A percentile compares a stretch with the other conserved stretches of the same genome.
phyloP scores from a whole-genome alignment of 108 stramenopile species.

The Poteriospumella lacustris region DNA sequence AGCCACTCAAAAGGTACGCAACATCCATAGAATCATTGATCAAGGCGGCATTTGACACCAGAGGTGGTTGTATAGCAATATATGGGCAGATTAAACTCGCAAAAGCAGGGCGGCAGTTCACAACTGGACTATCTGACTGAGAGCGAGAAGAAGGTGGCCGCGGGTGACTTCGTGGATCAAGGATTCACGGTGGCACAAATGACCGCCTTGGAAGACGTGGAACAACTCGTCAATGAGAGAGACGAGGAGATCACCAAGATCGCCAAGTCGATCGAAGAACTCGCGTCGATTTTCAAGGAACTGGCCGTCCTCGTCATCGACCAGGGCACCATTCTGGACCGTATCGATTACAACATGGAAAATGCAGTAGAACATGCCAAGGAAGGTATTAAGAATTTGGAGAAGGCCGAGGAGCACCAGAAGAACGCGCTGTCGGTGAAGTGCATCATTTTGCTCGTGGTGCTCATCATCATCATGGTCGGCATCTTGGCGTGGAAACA shows the following conservation, averaged over 20 bases:
- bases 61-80: background rate
- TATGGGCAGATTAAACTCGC: conserved; percentile 64
- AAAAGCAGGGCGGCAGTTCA: conserved; percentile 57
- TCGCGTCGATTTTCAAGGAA: conserved; percentile 96
- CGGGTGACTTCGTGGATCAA: conserved; percentile 75
- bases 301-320: conserved; percentile 98
- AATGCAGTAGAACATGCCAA: conserved; percentile 95
- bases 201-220: conserved; percentile 49
- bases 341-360: conserved; percentile 99
- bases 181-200: conserved; percentile 62
- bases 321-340: conserved; percentile 98
- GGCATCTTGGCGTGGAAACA: conserved; percentile 75
- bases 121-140: background rate
- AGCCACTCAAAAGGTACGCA: conserved; percentile 84
- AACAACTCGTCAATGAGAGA: conserved; percentile 43
- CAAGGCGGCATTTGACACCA: conserved; percentile 2
- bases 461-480: conserved; percentile 68
- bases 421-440: conserved; percentile 89
- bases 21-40: conserved; percentile 82
- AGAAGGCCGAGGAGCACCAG: conserved; percentile 90
- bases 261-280: conserved; percentile 91
- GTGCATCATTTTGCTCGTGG: conserved; percentile 73
- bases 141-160: conserved; percentile 56
- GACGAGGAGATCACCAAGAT: conserved; percentile 69
- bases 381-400: conserved; percentile 88